Conservation (phyloP, 2,329 filamentous ascomycete species). For the Knufia fluminis region DNA sequence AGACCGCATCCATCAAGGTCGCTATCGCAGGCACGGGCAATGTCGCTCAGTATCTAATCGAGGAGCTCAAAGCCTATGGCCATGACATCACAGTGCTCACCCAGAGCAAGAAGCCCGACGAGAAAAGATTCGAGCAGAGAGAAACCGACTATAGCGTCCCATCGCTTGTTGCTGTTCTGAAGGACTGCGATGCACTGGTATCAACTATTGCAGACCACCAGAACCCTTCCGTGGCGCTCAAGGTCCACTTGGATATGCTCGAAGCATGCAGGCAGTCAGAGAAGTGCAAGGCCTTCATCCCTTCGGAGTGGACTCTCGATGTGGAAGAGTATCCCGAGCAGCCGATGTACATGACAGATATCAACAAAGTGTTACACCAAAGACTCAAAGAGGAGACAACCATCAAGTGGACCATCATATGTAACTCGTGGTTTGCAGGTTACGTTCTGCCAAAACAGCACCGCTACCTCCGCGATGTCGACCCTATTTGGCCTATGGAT, state of each 20-base stretch:
- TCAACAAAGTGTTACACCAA: not conserved
- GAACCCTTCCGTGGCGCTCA: too few relatives aligned
- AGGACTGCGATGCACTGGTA: too few relatives aligned
- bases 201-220: too few relatives aligned
- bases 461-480: constrained; percentile 4
- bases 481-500: not conserved
- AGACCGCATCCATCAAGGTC: too few relatives aligned
- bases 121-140: too few relatives aligned
- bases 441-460: constrained; percentile 6
- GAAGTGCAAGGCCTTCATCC: constrained; percentile 11
- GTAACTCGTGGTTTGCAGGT: constrained; percentile 3
- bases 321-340: constrained; percentile 10
- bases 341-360: not conserved
- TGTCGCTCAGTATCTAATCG: too few relatives aligned
- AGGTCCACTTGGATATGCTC: constrained; percentile 11
- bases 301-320: constrained; percentile 8
- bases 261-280: constrained; percentile 9
- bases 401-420: constrained; percentile 10
- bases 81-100: too few relatives aligned
- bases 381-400: not conserved
- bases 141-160: too few relatives aligned
- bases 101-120: too few relatives aligned
- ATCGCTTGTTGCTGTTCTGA: too few relatives aligned
- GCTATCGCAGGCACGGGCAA: too few relatives aligned
- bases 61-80: too few relatives aligned